Percentiles rank a stretch among this genome's conserved stretches.
Evolutionary conservation across 2,329 filamentous ascomycete genomes (phyloP).

Genomic region (Bertia moriformis): DNA sequence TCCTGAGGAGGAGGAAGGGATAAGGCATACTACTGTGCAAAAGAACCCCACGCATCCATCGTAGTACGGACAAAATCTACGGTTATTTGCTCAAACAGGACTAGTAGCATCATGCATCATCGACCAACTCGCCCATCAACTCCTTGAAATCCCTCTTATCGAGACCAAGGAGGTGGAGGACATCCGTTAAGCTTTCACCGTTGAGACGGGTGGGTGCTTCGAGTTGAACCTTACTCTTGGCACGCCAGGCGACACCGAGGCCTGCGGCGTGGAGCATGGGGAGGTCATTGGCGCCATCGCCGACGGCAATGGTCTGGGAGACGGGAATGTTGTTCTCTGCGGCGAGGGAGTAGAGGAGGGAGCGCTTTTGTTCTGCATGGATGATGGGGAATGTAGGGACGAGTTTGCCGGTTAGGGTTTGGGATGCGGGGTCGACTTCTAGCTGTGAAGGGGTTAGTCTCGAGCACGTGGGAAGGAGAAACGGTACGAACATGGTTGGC

Average conservation of each 20-base stretch:
- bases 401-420: slow-evolving; percentile 40
- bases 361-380: slow-evolving; percentile 39
- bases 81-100: no score
- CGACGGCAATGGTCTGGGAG: slow-evolving; percentile 39
- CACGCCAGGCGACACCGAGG: slow-evolving; percentile 47
- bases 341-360: slow-evolving; percentile 37
- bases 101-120: no score
- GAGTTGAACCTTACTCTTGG: slow-evolving; percentile 48
- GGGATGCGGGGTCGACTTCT: slow-evolving; percentile 25
- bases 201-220: slow-evolving; percentile 45
- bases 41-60: no score
- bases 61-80: no score
- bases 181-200: slow-evolving; percentile 36
- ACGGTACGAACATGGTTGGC: slow-evolving; percentile 40
- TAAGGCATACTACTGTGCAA: no score
- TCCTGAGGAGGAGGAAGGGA: no score
- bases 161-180: slow-evolving; percentile 41
- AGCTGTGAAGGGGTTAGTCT: slow-evolving; percentile 16
- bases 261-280: slow-evolving; percentile 49
- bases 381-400: slow-evolving; percentile 37
- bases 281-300: slow-evolving; percentile 52
- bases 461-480: slow-evolving; percentile 2
- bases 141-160: slow-evolving; percentile 30
- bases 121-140: slow-evolving; percentile 18
- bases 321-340: slow-evolving; percentile 34